Evolutionary conservation across 23 red algal genomes (phyloP).

Genomic region (Gracilaria domingensis): DNA sequence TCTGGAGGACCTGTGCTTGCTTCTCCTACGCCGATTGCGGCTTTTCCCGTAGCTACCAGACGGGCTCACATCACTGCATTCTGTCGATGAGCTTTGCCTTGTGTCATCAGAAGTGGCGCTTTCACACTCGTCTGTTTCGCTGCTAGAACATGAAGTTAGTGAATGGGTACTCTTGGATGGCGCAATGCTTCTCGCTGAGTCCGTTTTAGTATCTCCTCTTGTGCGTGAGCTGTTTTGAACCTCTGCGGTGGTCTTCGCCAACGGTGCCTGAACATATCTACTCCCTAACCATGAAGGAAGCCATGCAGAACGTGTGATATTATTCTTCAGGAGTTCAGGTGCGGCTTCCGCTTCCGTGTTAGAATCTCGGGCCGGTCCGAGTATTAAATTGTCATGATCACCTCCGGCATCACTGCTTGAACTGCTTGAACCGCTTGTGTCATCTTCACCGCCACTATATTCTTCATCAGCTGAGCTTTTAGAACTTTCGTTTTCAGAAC

Average conservation of each 20-base stretch:
- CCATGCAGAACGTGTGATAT: background rate
- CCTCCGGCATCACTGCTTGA: background rate
- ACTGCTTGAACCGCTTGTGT: constrained; percentile 4
- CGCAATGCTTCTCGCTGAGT: background rate
- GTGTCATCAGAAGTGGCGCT: background rate
- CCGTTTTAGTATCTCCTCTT: background rate
- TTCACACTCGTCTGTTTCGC: background rate
- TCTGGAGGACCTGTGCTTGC: background rate
- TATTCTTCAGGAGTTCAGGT: background rate
- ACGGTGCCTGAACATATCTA: background rate
- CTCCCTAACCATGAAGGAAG: background rate
- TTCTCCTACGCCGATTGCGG: background rate
- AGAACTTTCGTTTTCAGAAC: constrained; percentile 9
- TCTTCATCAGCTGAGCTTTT: background rate
- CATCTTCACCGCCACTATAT: constrained; percentile 7
- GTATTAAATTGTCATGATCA: background rate
- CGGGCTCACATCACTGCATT: background rate
- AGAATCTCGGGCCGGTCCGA: background rate
- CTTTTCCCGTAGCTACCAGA: background rate
- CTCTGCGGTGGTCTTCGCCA: background rate
- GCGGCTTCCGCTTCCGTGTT: background rate
- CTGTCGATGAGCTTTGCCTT: background rate
- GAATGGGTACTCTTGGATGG: background rate
- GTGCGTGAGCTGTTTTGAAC: background rate
- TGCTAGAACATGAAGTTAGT: background rate